A percentile compares a stretch with the other conserved stretches of the same genome.
phyloP scores from a whole-genome alignment of 495 filamentous ascomycete genomes.

The Parathielavia appendiculata region DNA sequence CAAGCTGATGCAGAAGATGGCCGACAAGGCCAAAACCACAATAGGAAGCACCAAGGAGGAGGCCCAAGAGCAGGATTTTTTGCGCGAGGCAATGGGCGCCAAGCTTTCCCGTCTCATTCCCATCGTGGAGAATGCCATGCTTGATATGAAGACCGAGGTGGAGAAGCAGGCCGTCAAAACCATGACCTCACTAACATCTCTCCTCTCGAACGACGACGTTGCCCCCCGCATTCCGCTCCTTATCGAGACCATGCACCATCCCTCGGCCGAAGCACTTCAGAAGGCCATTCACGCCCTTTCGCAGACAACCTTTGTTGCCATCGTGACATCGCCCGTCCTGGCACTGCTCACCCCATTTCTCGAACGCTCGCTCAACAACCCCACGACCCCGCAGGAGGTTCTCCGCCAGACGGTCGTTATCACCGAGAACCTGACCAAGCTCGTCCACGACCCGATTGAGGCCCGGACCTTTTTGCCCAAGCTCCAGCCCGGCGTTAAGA shows the following conservation, averaged over 20 bases:
- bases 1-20: conserved; percentile 79
- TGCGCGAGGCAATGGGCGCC: conserved; percentile 88
- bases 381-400: conserved; percentile 87
- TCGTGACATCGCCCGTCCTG: conserved; percentile 95
- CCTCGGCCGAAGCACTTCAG: conserved; percentile 78
- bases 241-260: conserved; percentile 92
- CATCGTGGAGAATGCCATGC: conserved; percentile 88
- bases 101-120: conserved; percentile 87
- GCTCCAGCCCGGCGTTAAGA: conserved; percentile 88
- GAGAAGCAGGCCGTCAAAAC: conserved; percentile 83
- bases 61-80: conserved; percentile 75
- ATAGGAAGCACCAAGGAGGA: conserved; percentile 70
- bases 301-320: conserved; percentile 96
- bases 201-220: conserved; percentile 96
- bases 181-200: conserved; percentile 83
- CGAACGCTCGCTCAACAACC: conserved; percentile 86
- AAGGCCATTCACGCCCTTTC: conserved; percentile 96
- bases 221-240: conserved; percentile 86
- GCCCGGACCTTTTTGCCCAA: conserved; percentile 94
- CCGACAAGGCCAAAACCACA: conserved; percentile 83
- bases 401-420: conserved; percentile 93
- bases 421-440: conserved; percentile 97
- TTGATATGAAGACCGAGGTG: conserved; percentile 88
- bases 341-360: conserved; percentile 95
- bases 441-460: conserved; percentile 96